Conservation (phyloP, 176 grass and related monocot genomes). For the Aegilops tauschii region DNA sequence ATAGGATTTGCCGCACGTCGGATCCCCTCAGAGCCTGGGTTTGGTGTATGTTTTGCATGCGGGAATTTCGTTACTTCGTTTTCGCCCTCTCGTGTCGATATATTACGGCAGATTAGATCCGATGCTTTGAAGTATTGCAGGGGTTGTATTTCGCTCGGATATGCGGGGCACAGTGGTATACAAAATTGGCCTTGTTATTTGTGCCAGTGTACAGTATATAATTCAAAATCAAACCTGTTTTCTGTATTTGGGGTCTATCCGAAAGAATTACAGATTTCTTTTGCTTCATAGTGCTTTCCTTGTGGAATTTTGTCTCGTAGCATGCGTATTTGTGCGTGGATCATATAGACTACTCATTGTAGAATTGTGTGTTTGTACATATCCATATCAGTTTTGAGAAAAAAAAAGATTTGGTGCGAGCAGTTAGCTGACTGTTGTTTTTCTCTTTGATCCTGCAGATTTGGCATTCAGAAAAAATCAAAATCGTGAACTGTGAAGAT, state of each 20-base stretch:
- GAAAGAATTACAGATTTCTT: neutral
- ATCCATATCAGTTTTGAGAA: neutral
- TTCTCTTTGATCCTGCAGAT: conserved; percentile 25
- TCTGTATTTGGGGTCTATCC: neutral
- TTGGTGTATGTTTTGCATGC: neutral
- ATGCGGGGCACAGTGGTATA: neutral
- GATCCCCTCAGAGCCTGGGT: neutral
- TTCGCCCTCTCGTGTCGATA: neutral
- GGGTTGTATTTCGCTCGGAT: neutral
- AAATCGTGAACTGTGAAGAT: conserved; percentile 38
- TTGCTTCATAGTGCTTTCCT: neutral
- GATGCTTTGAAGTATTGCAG: neutral
- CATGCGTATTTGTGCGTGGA: neutral
- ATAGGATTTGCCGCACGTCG: neutral
- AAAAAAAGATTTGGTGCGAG: neutral
- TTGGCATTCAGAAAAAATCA: neutral
- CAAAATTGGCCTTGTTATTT: neutral
- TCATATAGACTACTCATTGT: neutral
- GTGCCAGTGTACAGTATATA: neutral
- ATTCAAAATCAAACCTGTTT: conserved; percentile 1
- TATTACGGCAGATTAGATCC: conserved; percentile 11
- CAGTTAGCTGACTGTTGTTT: neutral
- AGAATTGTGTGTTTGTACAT: neutral
- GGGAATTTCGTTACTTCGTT: neutral
- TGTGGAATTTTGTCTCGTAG: neutral